Base-by-base conservation (phyloP, 768 basidiomycete genomes). In the Leucocoprinus sp. region DNA sequence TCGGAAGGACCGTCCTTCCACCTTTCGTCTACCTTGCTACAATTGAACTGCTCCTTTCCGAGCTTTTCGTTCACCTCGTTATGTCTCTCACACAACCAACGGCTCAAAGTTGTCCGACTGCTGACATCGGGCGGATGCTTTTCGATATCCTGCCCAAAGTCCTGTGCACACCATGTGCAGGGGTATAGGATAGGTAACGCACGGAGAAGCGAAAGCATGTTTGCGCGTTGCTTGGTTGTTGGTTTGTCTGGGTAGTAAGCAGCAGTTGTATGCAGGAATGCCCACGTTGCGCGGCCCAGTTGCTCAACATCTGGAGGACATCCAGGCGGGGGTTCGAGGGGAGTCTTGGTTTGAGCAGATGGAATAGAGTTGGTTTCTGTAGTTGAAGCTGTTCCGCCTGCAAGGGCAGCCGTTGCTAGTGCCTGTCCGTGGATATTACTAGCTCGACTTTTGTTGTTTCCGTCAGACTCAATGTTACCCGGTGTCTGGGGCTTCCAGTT, bases 181-280 rank as follows among this genome's bases (percentile, higher is more conserved):
- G 95, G 93, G 64, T 98, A 98, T 12, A 97, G 66, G 7, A 77
- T 61, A 0, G 93, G 92, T 31, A 95, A 63, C 0, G 92, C 74
- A 39, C 75, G 74, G 11, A 98, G 64, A 19, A 98, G 72, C 55
- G 74, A 70, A 26, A 89, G 68, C 93, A 97, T 97, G 52, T 87
- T 81, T 22, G 78, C 73, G 47, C 86, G 82, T 55, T 95, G 90
- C 5, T 68, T 66, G 1, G 80, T 70, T 0, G 82, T 78, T 0
- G 95, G 90, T 12, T 67, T 64, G n/a, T 83, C 78, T 21, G 95
- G 93, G 65, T 93, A 98, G 64, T 97, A 96, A 17, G 95, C 91
- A 0, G 93, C 93, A 4, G 95, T 84, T 7, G 92, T 83, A 58
- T 97, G 95, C 24, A 98, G 71, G 74, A 98, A 98, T 12, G 92